Base-by-base conservation (phyloP, 805 yeast genomes). In the Zygotorulaspora danielsina region DNA sequence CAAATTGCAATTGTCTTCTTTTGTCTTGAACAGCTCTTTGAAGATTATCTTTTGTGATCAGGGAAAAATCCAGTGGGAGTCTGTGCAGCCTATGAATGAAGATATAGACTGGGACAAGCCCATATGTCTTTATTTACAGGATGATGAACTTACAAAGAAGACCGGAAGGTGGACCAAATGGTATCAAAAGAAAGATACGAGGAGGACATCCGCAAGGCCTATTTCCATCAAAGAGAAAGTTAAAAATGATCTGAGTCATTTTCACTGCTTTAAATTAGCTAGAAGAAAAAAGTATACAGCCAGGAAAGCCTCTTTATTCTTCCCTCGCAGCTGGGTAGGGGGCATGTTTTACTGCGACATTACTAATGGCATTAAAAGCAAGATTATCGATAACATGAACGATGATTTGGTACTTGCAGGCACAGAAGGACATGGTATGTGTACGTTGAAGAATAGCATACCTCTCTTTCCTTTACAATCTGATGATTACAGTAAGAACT, bases 291-390 rank as follows among this genome's bases (percentile, higher is more conserved):
- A 72, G 46, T 79, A 73, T 49, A 74, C 76, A 0, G 55, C 54
- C 9, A 63, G 77, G 35, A 58, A 68, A 19, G 36, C 70, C 8
- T 67, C 73, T 1, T 52, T 77, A 5, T 78, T 68, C 50, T 61
- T 75, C 11, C 85, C 87, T 0, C 64, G 69, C 13, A 70, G 78
- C 0, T 74, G 75, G 61, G 74, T 83, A 2, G 90, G 89, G 5
- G 87, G 79, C 0, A 48, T 82, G 2, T 83, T 71, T 55, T 69
- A 69, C 39, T 78, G 84, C 50, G 60, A 69, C 9, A 41, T 72
- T 1, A 50, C 69, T 2, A 41, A 51, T 13, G 59, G 52, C 1
- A 48, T 46, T 4, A 68, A 64, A 39, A 24, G 15, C 31, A 43
- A 35, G 19, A 59, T 50, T 36, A 51, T 55, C 41, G 45, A 32